Base-by-base conservation (phyloP, 805 yeast genomes). In the Yamadazyma sp. region DNA sequence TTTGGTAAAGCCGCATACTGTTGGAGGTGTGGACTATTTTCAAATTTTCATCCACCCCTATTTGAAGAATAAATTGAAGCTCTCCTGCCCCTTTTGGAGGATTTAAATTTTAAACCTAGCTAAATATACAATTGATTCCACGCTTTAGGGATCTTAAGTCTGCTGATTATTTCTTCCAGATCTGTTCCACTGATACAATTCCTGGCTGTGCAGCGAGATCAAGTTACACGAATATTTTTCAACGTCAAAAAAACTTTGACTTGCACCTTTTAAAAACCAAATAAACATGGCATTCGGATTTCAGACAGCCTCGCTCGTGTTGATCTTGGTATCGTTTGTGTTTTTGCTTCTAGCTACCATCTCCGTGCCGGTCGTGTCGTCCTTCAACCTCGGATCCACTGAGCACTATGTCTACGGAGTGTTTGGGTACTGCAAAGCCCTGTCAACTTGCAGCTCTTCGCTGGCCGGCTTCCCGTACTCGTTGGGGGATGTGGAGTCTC, bases 311-410 rank as follows among this genome's bases (percentile, higher is more conserved):
- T 42, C 55, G 6, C 32, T 47, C 4, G 34, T 75, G n/a, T 62
- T 74, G 31, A 47, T 74, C 23, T 57, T 78, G 33, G 66, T 73
- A 8, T 67, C 89, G 2, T 59, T 82, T 49, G 90, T 82, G 10
- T 77, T 82, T 42, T 60, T 84, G 30, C 63, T 84, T 28, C 56
- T 84, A 20, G 77, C 82, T 2, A 69, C 79, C 13, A 66, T 84
- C 17, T 71, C 87, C 1, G 70, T 77, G 8, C 91, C 95, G 0
- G 78, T 78, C 1, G 64, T 73, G 6, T 44, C 59, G 2, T 50
- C 67, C 5, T 68, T 84, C 31, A 63, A 65, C 3, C 47, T 84
- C 10, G 80, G 81, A 5, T 54, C 68, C 22, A 69, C 78, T 22
- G 60, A 60, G 14, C 54, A 58, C 28, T 60, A 63, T 45, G 60